Conservation (phyloP, 2,329 filamentous ascomycete species). For the Septoria linicola region DNA sequence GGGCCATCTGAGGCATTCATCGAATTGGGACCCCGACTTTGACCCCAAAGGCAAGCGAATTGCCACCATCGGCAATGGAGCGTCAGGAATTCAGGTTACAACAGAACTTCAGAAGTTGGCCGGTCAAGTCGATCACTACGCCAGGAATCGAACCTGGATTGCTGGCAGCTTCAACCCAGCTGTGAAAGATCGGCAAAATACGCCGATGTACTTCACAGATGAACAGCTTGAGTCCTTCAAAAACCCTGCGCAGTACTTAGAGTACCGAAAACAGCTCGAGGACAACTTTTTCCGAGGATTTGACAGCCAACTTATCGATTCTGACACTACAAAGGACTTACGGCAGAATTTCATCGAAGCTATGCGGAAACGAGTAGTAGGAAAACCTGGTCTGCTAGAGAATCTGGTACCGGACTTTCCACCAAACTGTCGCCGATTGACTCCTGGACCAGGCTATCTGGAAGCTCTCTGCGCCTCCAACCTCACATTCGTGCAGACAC, state of each 20-base stretch:
- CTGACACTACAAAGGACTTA: constrained; percentile 37
- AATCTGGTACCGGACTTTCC: constrained; percentile 45
- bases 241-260: constrained; percentile 60
- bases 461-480: constrained; percentile 51
- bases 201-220: constrained; percentile 55
- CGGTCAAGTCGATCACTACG: constrained; percentile 61
- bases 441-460: constrained; percentile 54
- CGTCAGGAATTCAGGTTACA: constrained; percentile 43
- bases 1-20: constrained; percentile 42
- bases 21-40: constrained; percentile 39
- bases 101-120: constrained; percentile 52
- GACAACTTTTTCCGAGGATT: constrained; percentile 61
- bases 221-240: constrained; percentile 59
- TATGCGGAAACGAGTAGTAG: constrained; percentile 42
- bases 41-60: constrained; percentile 41
- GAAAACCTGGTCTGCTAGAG: constrained; percentile 41
- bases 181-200: constrained; percentile 52
- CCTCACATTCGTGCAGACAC: constrained; percentile 46
- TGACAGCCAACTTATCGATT: constrained; percentile 41
- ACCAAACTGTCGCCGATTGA: constrained; percentile 48
- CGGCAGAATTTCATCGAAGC: constrained; percentile 40
- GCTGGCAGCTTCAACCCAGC: constrained; percentile 57
- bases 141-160: constrained; percentile 65
- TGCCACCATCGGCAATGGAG: constrained; percentile 46
- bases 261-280: constrained; percentile 44